Conservation (phyloP, 2,329 filamentous ascomycete species). For the Arthroderma sp. region DNA sequence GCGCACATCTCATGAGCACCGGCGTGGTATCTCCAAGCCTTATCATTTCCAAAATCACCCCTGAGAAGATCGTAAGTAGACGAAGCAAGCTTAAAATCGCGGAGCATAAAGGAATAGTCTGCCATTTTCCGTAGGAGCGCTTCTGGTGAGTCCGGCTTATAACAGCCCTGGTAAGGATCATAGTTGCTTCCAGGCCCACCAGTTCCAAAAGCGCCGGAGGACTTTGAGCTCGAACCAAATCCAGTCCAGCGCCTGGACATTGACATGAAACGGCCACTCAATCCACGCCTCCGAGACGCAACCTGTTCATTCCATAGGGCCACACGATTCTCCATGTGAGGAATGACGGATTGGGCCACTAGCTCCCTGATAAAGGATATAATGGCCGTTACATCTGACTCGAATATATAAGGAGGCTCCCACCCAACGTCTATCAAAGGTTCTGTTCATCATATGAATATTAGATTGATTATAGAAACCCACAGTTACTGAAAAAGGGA, state of each 20-base stretch:
- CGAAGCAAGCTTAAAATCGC: constrained; percentile 87
- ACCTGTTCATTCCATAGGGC: constrained; percentile 96
- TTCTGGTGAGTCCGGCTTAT: constrained; percentile 71
- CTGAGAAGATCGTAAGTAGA: constrained; percentile 85
- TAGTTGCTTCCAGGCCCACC: constrained; percentile 50
- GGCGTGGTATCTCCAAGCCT: constrained; percentile 92
- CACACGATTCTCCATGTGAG: constrained; percentile 87
- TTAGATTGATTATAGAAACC: constrained; percentile 2
- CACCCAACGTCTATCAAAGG: constrained; percentile 13
- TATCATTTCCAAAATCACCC: constrained; percentile 83
- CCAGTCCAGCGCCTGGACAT: constrained; percentile 80
- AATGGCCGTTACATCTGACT: constrained; percentile 81
- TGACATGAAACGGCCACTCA: constrained; percentile 88
- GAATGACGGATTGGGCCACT: constrained; percentile 86
- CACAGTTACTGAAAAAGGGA: neutral
- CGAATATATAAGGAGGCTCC: constrained; percentile 56
- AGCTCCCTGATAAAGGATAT: constrained; percentile 85
- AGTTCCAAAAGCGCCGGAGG: constrained; percentile 42
- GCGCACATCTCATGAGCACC: constrained; percentile 93
- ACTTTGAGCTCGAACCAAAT: constrained; percentile 58
- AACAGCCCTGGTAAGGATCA: constrained; percentile 65
- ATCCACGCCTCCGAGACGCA: constrained; percentile 73
- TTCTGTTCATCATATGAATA: constrained; percentile 6
- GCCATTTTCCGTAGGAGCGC: constrained; percentile 85
- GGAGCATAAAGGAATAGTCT: constrained; percentile 92